A percentile compares a stretch with the other conserved stretches of the same genome.
phyloP scores from a whole-genome alignment of 345 rosid genomes.

The Punica granatum region DNA sequence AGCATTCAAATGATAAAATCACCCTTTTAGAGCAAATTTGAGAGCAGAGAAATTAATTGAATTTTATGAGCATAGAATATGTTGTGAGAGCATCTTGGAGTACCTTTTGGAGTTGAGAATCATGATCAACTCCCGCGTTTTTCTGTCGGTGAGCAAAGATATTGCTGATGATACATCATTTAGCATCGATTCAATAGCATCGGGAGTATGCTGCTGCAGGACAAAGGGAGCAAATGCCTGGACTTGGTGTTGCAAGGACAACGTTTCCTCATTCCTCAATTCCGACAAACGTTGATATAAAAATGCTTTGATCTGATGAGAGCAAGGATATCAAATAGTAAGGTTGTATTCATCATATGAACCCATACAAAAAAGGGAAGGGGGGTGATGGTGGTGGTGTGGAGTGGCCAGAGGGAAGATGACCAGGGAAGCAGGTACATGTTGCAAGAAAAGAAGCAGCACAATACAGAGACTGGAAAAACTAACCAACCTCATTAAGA shows the following conservation, averaged over 20 bases:
- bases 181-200: conserved; percentile 66
- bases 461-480: neutral
- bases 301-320: conserved; percentile 73
- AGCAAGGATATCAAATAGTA: conserved; percentile 1
- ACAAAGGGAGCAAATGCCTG: conserved; percentile 89
- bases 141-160: conserved; percentile 71
- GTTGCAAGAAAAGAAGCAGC: neutral
- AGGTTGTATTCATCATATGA: neutral
- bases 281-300: conserved; percentile 69
- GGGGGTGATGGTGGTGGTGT: too few species aligned
- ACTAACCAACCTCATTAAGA: conserved; percentile 66
- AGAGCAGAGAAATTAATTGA: too few species aligned
- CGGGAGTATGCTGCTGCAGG: conserved; percentile 78
- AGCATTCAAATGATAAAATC: neutral
- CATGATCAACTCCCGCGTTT: conserved; percentile 80
- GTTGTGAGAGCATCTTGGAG: conserved; percentile 7
- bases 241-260: conserved; percentile 86
- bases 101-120: conserved; percentile 94
- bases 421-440: conserved; percentile 2
- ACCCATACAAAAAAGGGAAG: neutral
- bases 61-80: neutral
- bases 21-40: too few species aligned
- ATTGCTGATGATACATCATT: conserved; percentile 55
- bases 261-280: conserved; percentile 61
- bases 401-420: too few species aligned